A percentile compares a stretch with the other conserved stretches of the same genome.
Evolutionary conservation across 345 rosid genomes (phyloP).

Genomic region (Psidium guajava): DNA sequence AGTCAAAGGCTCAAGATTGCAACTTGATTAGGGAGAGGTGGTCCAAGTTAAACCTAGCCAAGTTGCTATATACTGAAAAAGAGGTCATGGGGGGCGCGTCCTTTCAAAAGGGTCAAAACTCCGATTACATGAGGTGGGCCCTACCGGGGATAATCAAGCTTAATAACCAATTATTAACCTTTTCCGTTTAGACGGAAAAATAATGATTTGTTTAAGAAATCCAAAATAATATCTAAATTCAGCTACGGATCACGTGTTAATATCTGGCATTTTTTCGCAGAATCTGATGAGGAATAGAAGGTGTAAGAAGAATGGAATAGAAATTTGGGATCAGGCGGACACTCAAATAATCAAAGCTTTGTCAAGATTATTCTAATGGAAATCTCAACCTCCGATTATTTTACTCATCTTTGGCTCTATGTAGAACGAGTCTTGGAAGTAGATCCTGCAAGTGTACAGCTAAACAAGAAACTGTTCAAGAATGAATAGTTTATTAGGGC

Average conservation of each 20-base stretch:
- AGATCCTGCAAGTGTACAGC: slow-evolving; percentile 3
- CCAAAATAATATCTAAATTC: neutral
- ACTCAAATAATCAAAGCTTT: neutral
- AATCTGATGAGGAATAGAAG: slow-evolving; percentile 12
- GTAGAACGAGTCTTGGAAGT: slow-evolving; percentile 7
- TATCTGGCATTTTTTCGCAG: neutral
- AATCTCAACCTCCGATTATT: neutral
- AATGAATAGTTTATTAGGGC: neutral
- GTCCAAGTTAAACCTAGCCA: neutral
- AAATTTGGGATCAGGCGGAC: slow-evolving; percentile 9
- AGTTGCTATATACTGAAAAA: neutral
- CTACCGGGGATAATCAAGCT: neutral
- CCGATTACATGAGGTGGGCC: neutral
- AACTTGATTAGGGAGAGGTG: neutral
- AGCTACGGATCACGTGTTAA: slow-evolving; percentile 3
- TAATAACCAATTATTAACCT: neutral
- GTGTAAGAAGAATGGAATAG: slow-evolving; percentile 13
- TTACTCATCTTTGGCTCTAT: neutral
- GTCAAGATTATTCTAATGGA: slow-evolving; percentile 11
- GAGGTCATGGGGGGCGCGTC: neutral
- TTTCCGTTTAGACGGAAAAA: neutral
- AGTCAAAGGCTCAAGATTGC: neutral
- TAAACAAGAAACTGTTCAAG: slow-evolving; percentile 13
- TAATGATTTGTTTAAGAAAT: neutral
- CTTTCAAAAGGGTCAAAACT: slow-evolving; percentile 1